phyloP scores from a whole-genome alignment of 2,329 filamentous ascomycete species.

The Botrytis byssoidea region DNA sequence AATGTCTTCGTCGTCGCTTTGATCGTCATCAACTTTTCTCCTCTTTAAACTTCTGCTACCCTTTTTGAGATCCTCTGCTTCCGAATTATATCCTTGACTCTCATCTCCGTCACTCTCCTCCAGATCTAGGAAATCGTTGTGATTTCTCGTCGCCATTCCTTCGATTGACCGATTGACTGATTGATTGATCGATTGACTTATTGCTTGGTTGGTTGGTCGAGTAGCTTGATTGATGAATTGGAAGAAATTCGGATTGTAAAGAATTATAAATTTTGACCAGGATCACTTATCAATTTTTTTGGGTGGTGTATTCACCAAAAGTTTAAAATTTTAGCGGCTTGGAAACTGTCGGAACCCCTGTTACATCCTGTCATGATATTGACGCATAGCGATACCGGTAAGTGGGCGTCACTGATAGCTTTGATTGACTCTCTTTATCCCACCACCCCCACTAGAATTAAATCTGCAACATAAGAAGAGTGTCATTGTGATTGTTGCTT shows the following conservation, averaged over 20 bases:
- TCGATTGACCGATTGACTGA: background rate
- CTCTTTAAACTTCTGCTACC: slow-evolving; percentile 60
- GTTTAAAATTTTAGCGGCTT: slow-evolving; percentile 17
- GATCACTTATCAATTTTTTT: background rate
- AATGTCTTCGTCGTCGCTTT: slow-evolving; percentile 42
- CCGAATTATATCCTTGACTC: slow-evolving; percentile 63
- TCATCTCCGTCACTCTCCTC: slow-evolving; percentile 57
- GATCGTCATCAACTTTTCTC: slow-evolving; percentile 51
- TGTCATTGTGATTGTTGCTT: background rate
- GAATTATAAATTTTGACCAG: slow-evolving; percentile 2
- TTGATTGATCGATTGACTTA: slow-evolving; percentile 10
- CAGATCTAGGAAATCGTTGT: slow-evolving; percentile 68
- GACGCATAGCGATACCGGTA: background rate
- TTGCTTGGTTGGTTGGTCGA: slow-evolving; percentile 6
- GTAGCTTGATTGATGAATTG: slow-evolving; percentile 16
- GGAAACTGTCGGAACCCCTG: slow-evolving; percentile 1
- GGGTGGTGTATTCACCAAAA: background rate
- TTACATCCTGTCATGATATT: slow-evolving; percentile 9
- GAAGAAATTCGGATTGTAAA: background rate
- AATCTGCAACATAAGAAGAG: slow-evolving; percentile 10
- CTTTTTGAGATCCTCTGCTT: slow-evolving; percentile 62
- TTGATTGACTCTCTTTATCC: slow-evolving; percentile 4
- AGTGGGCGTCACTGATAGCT: slow-evolving; percentile 15
- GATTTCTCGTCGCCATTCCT: slow-evolving; percentile 65
- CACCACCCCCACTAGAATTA: slow-evolving; percentile 12